These are phyloP conservation scores for Chaetomium strumarium DNA, from an alignment of 2,329 filamentous ascomycete species.

Conservation along the genomic window DNA sequence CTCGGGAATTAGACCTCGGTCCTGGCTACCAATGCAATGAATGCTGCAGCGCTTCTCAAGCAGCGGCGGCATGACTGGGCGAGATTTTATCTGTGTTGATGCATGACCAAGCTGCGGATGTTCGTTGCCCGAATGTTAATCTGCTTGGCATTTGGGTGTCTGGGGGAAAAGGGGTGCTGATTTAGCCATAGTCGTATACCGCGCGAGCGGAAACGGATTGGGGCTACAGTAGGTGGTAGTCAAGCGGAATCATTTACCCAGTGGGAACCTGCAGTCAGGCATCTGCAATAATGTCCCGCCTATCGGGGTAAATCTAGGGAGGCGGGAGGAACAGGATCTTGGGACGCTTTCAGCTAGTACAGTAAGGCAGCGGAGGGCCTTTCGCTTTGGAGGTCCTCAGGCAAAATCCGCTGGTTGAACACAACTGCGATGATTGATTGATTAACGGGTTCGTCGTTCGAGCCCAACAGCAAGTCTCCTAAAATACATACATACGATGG, in stretches of 20 bases:
- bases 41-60: not conserved
- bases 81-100: slow-evolving; percentile 2
- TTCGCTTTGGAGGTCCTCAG: too few species aligned
- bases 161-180: slow-evolving; percentile 1
- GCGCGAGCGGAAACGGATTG: not conserved
- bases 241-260: slow-evolving; percentile 12
- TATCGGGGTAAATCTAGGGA: not conserved
- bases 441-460: too few species aligned
- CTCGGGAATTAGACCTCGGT: not conserved
- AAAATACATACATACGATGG: too few species aligned
- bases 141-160: not conserved
- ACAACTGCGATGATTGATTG: too few species aligned
- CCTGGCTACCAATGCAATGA: not conserved
- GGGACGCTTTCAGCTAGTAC: too few species aligned
- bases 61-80: not conserved
- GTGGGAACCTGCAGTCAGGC: not conserved
- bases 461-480: too few species aligned
- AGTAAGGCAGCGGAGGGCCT: too few species aligned
- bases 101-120: slow-evolving; percentile 13
- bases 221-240: too few species aligned
- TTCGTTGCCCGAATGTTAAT: slow-evolving; percentile 18
- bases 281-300: not conserved
- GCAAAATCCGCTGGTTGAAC: too few species aligned
- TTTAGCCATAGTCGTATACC: slow-evolving; percentile 17
- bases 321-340: not conserved